These are phyloP conservation scores for Graphiopsis chlorocephala DNA, from an alignment of 2,329 filamentous ascomycete species.

Conservation along the genomic window DNA sequence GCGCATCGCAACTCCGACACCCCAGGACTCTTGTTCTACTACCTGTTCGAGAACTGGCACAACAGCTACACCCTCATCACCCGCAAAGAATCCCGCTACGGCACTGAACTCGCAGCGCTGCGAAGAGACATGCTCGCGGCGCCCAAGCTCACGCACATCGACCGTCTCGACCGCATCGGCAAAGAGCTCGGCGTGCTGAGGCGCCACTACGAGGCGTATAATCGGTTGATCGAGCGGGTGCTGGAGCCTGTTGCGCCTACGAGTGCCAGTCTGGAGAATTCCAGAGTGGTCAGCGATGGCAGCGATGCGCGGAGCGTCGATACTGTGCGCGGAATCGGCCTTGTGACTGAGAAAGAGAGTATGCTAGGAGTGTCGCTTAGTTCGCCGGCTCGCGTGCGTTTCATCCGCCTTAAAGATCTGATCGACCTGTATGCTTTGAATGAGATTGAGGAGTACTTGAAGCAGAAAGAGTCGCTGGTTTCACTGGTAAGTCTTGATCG, in stretches of 20 bases:
- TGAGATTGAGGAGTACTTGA: slow-evolving; percentile 61
- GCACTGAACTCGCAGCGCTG: slow-evolving; percentile 43
- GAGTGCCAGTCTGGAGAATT: slow-evolving; percentile 44
- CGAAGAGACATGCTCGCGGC: slow-evolving; percentile 55
- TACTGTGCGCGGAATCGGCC: slow-evolving; percentile 23
- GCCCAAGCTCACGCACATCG: slow-evolving; percentile 46
- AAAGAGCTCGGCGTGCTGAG: slow-evolving; percentile 60
- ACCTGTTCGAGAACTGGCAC: slow-evolving; percentile 65
- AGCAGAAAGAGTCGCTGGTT: slow-evolving; percentile 68
- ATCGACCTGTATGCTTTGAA: slow-evolving; percentile 60
- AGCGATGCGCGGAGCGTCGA: slow-evolving; percentile 22
- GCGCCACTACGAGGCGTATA: slow-evolving; percentile 60
- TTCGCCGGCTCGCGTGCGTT: slow-evolving; percentile 54
- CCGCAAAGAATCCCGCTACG: slow-evolving; percentile 46
- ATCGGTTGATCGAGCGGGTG: slow-evolving; percentile 59
- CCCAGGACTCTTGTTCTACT: slow-evolving; percentile 63
- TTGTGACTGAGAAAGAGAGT: slow-evolving; percentile 33
- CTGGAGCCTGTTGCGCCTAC: slow-evolving; percentile 46
- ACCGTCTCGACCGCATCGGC: slow-evolving; percentile 58
- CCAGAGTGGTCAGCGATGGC: slow-evolving; percentile 34
- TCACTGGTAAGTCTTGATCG: slow-evolving; percentile 54
- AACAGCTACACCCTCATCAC: slow-evolving; percentile 58
- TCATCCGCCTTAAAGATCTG: slow-evolving; percentile 58
- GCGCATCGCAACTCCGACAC: slow-evolving; percentile 51
- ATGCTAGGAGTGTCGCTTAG: slow-evolving; percentile 46